Evolutionary conservation across 2,329 filamentous ascomycete species (phyloP).

Genomic region (Fusarium sp.): DNA sequence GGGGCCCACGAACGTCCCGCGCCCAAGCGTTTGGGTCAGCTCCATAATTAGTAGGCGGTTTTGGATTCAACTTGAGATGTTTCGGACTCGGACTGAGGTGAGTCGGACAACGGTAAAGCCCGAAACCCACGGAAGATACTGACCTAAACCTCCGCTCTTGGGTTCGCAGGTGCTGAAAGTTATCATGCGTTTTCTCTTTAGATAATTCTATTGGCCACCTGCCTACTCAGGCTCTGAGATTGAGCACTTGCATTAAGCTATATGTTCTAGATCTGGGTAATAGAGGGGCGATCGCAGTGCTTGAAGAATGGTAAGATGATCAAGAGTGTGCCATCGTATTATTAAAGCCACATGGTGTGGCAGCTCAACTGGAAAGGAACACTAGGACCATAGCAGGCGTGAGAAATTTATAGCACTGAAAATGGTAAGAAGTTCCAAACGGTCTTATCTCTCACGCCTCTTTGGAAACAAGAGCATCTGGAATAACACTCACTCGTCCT

Average conservation of each 20-base stretch:
- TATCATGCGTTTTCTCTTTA: background rate
- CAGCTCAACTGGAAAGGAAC: background rate
- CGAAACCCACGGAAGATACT: background rate
- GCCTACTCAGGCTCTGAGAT: background rate
- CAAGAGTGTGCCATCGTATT: constrained; percentile 22
- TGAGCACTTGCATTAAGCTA: constrained; percentile 3
- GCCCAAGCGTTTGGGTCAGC: constrained; percentile 26
- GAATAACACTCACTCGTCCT: background rate
- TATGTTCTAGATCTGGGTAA: constrained; percentile 25
- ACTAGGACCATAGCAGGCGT: background rate
- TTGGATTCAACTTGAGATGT: constrained; percentile 14
- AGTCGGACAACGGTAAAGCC: constrained; percentile 15
- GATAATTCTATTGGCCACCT: constrained; percentile 14
- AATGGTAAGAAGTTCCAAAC: background rate
- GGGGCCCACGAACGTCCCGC: constrained; percentile 27
- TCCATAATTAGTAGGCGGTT: constrained; percentile 13
- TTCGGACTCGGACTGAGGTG: constrained; percentile 6
- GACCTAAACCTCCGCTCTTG: background rate
- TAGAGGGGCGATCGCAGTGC: constrained; percentile 19
- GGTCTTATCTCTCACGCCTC: background rate
- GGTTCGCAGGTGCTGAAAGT: background rate
- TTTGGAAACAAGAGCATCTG: background rate
- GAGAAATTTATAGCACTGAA: background rate
- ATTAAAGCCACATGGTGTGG: constrained; percentile 10
- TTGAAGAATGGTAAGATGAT: constrained; percentile 29